These are phyloP conservation scores for Botrytis sinoallii DNA, from an alignment of 2,329 filamentous ascomycete species.

Conservation along the genomic window DNA sequence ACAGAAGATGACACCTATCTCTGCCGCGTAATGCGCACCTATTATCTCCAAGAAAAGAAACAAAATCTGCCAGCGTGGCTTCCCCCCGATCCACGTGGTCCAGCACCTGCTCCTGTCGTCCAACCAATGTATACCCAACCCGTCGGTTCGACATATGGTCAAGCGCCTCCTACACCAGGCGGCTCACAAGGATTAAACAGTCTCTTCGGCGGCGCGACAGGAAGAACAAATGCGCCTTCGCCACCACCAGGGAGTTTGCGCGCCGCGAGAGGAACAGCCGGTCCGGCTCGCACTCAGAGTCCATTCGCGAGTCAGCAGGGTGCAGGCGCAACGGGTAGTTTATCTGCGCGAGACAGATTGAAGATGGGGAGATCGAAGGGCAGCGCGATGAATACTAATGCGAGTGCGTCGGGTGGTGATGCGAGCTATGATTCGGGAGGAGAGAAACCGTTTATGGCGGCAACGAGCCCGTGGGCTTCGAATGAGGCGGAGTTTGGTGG, in stretches of 20 bases:
- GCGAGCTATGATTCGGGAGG: conserved; percentile 27
- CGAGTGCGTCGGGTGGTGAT: conserved; percentile 18
- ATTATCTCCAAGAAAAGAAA: conserved; percentile 81
- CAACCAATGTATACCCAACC: conserved; percentile 51
- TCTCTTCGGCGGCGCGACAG: conserved; percentile 39
- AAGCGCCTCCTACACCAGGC: conserved; percentile 29
- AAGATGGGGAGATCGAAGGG: conserved; percentile 65
- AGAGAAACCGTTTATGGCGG: conserved; percentile 44
- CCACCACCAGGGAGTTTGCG: conserved; percentile 19
- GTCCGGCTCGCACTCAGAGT: neutral
- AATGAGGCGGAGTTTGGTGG: conserved; percentile 43
- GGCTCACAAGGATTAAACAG: conserved; percentile 44
- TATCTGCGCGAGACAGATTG: conserved; percentile 70
- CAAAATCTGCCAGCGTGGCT: conserved; percentile 82
- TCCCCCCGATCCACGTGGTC: conserved; percentile 79
- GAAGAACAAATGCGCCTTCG: conserved; percentile 22
- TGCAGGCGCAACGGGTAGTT: neutral
- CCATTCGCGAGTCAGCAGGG: neutral
- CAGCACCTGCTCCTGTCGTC: conserved; percentile 41
- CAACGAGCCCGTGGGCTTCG: conserved; percentile 49
- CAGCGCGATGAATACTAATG: conserved; percentile 23
- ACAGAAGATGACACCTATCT: conserved; percentile 91
- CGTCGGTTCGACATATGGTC: conserved; percentile 55
- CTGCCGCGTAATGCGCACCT: conserved; percentile 85
- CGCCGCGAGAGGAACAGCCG: neutral